These are phyloP conservation scores for Inga oerstediana DNA, from an alignment of 306 rosid genomes.

Conservation along the genomic window DNA sequence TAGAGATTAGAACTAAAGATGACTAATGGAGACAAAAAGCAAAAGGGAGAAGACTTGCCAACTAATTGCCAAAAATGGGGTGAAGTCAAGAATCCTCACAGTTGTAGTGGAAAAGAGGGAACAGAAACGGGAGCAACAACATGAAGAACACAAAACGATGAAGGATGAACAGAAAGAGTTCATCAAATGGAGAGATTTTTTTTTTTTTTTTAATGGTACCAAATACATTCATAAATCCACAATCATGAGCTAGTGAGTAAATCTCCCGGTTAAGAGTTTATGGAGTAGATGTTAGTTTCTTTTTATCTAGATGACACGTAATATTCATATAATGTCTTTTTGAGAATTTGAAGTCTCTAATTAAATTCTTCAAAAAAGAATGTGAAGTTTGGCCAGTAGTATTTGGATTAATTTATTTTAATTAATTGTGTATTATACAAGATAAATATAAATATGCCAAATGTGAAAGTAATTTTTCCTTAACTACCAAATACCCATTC, in stretches of 20 bases:
- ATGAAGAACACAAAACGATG: background rate
- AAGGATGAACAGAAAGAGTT: background rate
- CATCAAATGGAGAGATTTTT: background rate
- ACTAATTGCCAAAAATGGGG: background rate
- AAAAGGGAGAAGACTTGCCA: background rate
- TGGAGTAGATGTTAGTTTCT: background rate
- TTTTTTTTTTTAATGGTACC: too few species aligned
- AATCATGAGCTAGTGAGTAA: too few species aligned
- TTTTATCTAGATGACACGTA: background rate
- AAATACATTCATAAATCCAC: too few species aligned
- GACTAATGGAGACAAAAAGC: background rate
- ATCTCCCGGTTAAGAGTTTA: too few species aligned
- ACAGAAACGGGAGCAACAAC: background rate
- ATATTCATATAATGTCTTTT: background rate
- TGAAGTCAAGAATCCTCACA: background rate
- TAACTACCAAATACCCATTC: too few species aligned
- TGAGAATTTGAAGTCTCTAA: too few species aligned
- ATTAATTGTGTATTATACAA: too few species aligned
- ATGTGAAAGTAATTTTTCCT: too few species aligned
- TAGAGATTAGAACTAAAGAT: background rate
- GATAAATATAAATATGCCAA: too few species aligned
- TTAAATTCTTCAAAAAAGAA: too few species aligned
- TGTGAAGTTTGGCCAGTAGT: too few species aligned
- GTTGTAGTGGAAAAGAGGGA: background rate
- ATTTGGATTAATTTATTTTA: too few species aligned